Evolutionary conservation across 352 stramenopile species (phyloP).

Genomic region (Paralagenidium karlingii): DNA sequence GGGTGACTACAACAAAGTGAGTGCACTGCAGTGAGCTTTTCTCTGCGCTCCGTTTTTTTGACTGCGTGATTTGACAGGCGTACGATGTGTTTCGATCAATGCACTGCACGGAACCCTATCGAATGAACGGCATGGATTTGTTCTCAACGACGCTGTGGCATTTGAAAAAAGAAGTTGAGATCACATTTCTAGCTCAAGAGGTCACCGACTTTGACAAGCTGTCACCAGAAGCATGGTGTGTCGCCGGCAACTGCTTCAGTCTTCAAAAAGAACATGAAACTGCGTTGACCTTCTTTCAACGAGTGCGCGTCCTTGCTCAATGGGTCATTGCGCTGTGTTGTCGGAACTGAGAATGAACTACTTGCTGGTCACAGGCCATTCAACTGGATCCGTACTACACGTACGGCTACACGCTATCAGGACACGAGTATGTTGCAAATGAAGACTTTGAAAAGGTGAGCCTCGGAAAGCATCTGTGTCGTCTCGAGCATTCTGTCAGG

Average conservation of each 20-base stretch:
- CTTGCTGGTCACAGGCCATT: conserved; percentile 44
- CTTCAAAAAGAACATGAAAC: conserved; percentile 97
- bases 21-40: neutral
- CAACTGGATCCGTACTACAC: conserved; percentile 92
- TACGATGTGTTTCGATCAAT: conserved; percentile 84
- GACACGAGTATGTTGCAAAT: conserved; percentile 96
- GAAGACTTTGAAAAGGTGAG: conserved; percentile 95
- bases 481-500: neutral
- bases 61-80: conserved; percentile 21
- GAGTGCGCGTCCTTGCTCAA: conserved; percentile 17
- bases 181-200: conserved; percentile 93
- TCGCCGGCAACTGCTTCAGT: conserved; percentile 96
- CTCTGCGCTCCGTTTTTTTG: neutral
- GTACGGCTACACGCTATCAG: conserved; percentile 96
- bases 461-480: too few species aligned
- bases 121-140: conserved; percentile 90
- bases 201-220: conserved; percentile 89
- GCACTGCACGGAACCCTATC: conserved; percentile 83
- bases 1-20: conserved; percentile 83
- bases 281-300: conserved; percentile 93
- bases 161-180: conserved; percentile 94
- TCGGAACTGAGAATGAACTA: conserved; percentile 1
- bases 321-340: neutral
- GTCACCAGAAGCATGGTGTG: conserved; percentile 92
- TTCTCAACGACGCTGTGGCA: conserved; percentile 96